Evolutionary conservation across 2,329 filamentous ascomycete species (phyloP).

Genomic region (Neofusicoccum kwambonambiense): DNA sequence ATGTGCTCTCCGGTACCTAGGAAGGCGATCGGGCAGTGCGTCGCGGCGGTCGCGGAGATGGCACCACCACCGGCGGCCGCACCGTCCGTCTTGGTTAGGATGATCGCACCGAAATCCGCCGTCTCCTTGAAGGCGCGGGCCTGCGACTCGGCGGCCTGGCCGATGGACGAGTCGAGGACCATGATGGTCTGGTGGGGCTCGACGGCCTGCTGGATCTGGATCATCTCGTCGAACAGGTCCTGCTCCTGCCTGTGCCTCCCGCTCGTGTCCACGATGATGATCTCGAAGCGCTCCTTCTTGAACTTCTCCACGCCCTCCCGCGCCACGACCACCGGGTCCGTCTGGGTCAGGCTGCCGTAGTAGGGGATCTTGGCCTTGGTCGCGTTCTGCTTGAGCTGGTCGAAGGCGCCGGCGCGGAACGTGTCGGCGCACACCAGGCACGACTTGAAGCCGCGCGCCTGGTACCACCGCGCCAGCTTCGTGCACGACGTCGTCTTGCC

Average conservation of each 20-base stretch:
- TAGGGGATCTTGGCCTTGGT: conserved; percentile 99
- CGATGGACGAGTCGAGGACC: conserved; percentile 94
- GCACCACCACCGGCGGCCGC: conserved; percentile 94
- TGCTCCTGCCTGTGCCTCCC: conserved; percentile 93
- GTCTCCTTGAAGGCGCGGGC: conserved; percentile 96
- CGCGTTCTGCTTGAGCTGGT: conserved; percentile 97
- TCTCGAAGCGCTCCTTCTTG: conserved; percentile 96
- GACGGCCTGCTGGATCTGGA: conserved; percentile 89
- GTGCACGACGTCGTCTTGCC: conserved; percentile 99
- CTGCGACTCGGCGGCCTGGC: conserved; percentile 92
- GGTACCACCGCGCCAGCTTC: conserved; percentile 92
- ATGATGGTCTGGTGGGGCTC: conserved; percentile 96
- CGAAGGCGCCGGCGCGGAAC: conserved; percentile 96
- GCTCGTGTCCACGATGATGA: conserved; percentile 98
- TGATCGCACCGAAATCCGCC: conserved; percentile 95
- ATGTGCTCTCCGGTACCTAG: conserved; percentile 97
- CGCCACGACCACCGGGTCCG: conserved; percentile 89
- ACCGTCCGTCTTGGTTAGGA: conserved; percentile 98
- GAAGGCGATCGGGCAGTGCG: conserved; percentile 94
- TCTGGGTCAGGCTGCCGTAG: conserved; percentile 94
- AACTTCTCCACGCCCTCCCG: conserved; percentile 97
- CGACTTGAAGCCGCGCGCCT: conserved; percentile 86
- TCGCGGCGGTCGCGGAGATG: conserved; percentile 95
- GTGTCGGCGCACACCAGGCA: conserved; percentile 97
- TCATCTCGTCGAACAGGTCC: conserved; percentile 95